Evolutionary conservation across 192 early-diverging fungal species (phyloP), one percentile per base, ranked within the genome.

Genomic region (Backusella westeae): DNA sequence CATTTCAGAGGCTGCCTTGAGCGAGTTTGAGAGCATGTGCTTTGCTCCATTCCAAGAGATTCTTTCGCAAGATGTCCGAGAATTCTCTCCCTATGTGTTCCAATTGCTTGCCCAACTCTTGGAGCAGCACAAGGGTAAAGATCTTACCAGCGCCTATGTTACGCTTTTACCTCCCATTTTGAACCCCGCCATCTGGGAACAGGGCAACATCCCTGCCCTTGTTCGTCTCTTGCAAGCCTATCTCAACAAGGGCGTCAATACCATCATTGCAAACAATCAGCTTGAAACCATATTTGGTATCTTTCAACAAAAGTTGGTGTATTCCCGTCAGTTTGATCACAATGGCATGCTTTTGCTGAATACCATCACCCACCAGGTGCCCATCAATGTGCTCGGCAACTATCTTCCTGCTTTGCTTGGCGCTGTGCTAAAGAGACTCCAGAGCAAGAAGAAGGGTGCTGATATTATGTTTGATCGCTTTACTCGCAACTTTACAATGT

Each of bases 61-160:
- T 79, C 84, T 99, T 32, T 87, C 90, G 63, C 86, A 91, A 73
- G 96, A 96, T 70, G 93, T 97, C 34, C 82, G 81, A 46, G 98
- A 99, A 83, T 98, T 97, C 46, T 94, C 91, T 81, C 96, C 98
- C 17, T 99, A 99, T 83, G 93, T 96, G 12, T 98, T 99, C 89
- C 98, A 99, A 84, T 87, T 99, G 73, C 82, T 98, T 73, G 88
- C 96, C 6, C 96, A 96, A 79, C 85, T 99, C 44, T 82, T 99
- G 38, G 89, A 90, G 12, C 89, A 91, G 71, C 94, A 99, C 80
- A 77, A 83, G 19, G 87, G 83, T 35, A 63, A 77, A 1, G 83
- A 84, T 0, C 85, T 99, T 29, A 90, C 97, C 6, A 81, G 86
- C 2, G 77, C 88, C 1, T 99, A 99, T 84, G 80, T 90, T 69